Evolutionary conservation across 2,329 filamentous ascomycete species (phyloP).

Genomic region (Arthrobotrys entomopaga): DNA sequence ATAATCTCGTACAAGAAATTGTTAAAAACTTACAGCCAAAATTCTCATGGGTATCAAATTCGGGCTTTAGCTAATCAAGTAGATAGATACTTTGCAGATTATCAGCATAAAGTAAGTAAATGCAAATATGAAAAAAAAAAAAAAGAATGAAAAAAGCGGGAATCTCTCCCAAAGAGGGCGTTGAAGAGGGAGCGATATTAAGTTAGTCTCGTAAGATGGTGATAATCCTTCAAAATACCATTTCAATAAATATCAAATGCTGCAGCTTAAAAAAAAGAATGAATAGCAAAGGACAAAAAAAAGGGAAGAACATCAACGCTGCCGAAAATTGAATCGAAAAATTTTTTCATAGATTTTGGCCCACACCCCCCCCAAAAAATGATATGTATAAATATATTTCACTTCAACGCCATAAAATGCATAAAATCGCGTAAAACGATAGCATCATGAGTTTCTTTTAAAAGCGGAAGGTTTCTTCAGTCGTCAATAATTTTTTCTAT

Average conservation of each 20-base stretch:
- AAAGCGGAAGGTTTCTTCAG: constrained; percentile 12
- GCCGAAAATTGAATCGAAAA: background rate
- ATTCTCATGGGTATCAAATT: constrained; percentile 40
- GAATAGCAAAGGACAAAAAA: background rate
- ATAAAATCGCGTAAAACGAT: constrained; percentile 11
- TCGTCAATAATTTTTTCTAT: constrained; percentile 24
- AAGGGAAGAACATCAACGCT: background rate
- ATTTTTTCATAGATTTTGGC: constrained; percentile 18
- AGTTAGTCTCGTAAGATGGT: too few relatives aligned
- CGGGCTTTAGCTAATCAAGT: constrained; percentile 1
- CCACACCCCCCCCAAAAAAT: constrained; percentile 30
- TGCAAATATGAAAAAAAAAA: constrained; percentile 1
- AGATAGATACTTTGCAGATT: too few relatives aligned
- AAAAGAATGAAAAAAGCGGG: background rate
- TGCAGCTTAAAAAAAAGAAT: background rate
- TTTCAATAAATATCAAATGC: constrained; percentile 1
- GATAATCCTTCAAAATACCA: background rate
- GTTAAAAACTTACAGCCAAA: background rate
- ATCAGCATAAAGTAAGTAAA: background rate
- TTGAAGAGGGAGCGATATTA: too few relatives aligned
- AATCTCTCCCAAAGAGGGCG: background rate
- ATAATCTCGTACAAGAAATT: too few relatives aligned
- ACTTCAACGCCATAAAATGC: constrained; percentile 51
- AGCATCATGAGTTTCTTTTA: constrained; percentile 15
- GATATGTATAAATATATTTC: constrained; percentile 37